Conservation (phyloP, 106 monocot species). For the Phalaenopsis aphrodite region DNA sequence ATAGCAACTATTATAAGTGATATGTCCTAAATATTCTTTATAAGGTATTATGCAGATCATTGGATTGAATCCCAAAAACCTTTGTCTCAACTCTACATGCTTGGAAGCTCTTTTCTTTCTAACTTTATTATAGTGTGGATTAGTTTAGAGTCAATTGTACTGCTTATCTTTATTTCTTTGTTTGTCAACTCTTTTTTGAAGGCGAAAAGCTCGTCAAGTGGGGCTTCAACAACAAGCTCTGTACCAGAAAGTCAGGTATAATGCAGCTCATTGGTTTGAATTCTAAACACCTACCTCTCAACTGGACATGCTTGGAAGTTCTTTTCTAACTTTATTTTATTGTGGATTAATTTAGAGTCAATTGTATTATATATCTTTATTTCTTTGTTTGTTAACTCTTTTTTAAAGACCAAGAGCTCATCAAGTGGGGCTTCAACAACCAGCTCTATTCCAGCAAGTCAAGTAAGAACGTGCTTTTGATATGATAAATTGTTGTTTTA, state of each 20-base stretch:
- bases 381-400: neutral
- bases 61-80: too few species aligned
- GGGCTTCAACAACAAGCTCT: neutral
- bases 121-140: neutral
- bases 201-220: constrained; percentile 3
- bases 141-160: constrained; percentile 2
- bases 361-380: neutral
- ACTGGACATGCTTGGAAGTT: neutral
- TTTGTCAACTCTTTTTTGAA: neutral
- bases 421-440: constrained; percentile 2
- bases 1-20: neutral
- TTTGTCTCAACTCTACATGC: neutral
- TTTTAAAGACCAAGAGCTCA: constrained; percentile 1
- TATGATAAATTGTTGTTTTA: neutral
- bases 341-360: neutral
- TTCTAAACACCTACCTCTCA: neutral
- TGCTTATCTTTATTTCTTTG: neutral
- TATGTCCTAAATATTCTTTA: neutral
- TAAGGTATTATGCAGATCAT: too few species aligned
- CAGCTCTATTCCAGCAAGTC: neutral
- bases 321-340: neutral
- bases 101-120: neutral
- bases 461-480: neutral
- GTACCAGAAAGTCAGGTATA: neutral
- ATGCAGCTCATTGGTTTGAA: too few species aligned